Evolutionary conservation across 2,329 filamentous ascomycete species (phyloP), one percentile per base, ranked within the genome.

Genomic region (Arachnopeziza araneosa): DNA sequence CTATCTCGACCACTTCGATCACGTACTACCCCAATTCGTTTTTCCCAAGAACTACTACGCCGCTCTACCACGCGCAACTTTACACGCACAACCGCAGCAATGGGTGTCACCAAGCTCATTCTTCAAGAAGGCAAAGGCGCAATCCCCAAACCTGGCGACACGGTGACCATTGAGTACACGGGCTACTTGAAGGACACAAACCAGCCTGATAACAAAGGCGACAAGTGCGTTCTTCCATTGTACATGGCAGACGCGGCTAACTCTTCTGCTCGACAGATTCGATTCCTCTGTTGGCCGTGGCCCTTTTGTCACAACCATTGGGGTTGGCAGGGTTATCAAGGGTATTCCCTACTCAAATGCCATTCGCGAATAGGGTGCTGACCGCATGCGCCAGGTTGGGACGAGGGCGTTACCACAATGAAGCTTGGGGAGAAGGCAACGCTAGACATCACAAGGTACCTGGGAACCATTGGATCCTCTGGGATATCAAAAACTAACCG

Each of bases 351-450:
- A 44, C 36, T 51, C 52, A 52, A 23, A 59, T 52, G 48, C 50
- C 36, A 50, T 59, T 56, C 30, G 51, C 36, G 52, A 53, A 52
- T 32, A 59, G 51, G 49, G 56, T n/a, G 58, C 52, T 69, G 61
- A 67, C 54, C 50, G 49, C 19, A 59, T 44, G 49, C 58, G 65
- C 63, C 66, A 92, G 90, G 85, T 68, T 96, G 85, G 91, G 92
- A 91, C 71, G 87, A 96, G 77, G 93, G 89, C 67, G 92, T 98
- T 57, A 78, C 80, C 55, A 80, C 85, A 72, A 97, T 99, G 93
- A 87, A 88, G 73, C 80, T 96, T 61, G 93, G 93, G 74, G 93
- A 98, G 83, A 93, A 90, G 80, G 87, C 91, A 57, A 90, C 85
- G 56, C 81, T 99, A 66, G 88, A 87, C 67, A 97, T 98, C 73